Base-by-base conservation (phyloP, 345 rosid genomes). In the Moringa oleifera region DNA sequence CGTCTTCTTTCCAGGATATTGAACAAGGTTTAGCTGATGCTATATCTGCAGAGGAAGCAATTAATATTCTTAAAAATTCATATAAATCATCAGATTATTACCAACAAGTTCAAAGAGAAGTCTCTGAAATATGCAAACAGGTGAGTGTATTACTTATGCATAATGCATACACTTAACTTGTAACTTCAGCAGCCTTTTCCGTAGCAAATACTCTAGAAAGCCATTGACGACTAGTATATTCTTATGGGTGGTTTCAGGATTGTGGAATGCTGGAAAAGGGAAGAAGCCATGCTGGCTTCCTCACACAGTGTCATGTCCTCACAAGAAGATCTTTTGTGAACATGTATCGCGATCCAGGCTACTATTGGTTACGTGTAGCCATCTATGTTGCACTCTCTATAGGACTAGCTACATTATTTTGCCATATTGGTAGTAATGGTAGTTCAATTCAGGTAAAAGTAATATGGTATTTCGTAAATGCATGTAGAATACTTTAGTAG, bases 281-380 rank as follows among this genome's bases (percentile, higher is more conserved):
- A 20, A 73, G 71, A 65, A 57, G 52, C n/a, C 75, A 63, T 23
- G 78, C 80, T 10, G 28, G 73, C 62, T 77, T 80, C 68, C 25
- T 73, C 4, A 77, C 57, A 9, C 86, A 84, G 61, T 64, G 79
- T n/a, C n/a, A 63, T 0, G 71, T 80, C 22, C 78, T 84, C 0
- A 80, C 77, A 6, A 75, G 55, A 56, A 78, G 89, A 73, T 83
- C 87, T 0, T 81, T 74, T 7, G 67, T 73, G 56, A 83, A 86
- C 82, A 86, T 86, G 89, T 76, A 61, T 25, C 84, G 92, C 0
- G 87, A 83, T 56, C 65, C 71, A 53, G 89, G 85, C 56, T 86
- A 83, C 58, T 83, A 80, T 46, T 83, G 87, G 92, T 66, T 81
- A 45, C 82, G 85, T 53, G 63, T 83, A 0, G 81, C 68, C 21